A percentile compares a stretch with the other conserved stretches of the same genome.
Conservation (phyloP, 2,329 filamentous ascomycete species). For the Cladosporium sp. region DNA sequence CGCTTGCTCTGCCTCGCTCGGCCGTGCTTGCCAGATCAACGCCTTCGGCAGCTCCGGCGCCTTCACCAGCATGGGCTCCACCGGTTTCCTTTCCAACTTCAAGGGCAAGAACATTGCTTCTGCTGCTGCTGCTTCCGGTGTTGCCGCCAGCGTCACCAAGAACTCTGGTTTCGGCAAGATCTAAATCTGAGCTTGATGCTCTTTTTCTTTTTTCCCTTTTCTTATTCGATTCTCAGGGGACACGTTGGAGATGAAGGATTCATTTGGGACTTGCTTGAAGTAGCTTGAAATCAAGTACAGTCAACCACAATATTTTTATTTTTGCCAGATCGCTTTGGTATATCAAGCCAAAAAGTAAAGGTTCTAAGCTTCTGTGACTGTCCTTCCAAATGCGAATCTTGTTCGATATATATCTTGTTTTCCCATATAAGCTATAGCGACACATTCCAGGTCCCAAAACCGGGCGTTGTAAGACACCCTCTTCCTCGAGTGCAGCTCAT, state of each 20-base stretch:
- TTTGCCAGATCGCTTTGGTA: not conserved
- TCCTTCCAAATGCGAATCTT: too few relatives aligned
- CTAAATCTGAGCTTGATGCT: constrained; percentile 9
- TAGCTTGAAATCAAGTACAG: not conserved
- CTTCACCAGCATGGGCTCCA: constrained; percentile 36
- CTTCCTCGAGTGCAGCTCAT: not conserved
- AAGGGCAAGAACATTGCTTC: constrained; percentile 54
- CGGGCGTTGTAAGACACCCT: not conserved
- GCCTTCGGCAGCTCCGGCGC: constrained; percentile 23
- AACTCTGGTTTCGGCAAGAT: constrained; percentile 50
- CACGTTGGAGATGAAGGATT: not conserved
- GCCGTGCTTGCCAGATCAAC: constrained; percentile 54
- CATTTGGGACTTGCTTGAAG: not conserved
- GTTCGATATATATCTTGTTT: too few relatives aligned
- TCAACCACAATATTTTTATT: not conserved
- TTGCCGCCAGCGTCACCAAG: constrained; percentile 38
- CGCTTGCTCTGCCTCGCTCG: constrained; percentile 41
- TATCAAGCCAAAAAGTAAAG: not conserved
- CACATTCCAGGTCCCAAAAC: too few relatives aligned
- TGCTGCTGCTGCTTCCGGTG: constrained; percentile 39
- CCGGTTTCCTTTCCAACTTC: constrained; percentile 53
- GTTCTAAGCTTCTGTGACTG: too few relatives aligned
- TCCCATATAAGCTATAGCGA: too few relatives aligned
- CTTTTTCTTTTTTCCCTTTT: not conserved
- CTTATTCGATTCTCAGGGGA: not conserved